A percentile compares a stretch with the other conserved stretches of the same genome.
Conservation (phyloP, 331 rosid species). For the Cucumis variabilis region DNA sequence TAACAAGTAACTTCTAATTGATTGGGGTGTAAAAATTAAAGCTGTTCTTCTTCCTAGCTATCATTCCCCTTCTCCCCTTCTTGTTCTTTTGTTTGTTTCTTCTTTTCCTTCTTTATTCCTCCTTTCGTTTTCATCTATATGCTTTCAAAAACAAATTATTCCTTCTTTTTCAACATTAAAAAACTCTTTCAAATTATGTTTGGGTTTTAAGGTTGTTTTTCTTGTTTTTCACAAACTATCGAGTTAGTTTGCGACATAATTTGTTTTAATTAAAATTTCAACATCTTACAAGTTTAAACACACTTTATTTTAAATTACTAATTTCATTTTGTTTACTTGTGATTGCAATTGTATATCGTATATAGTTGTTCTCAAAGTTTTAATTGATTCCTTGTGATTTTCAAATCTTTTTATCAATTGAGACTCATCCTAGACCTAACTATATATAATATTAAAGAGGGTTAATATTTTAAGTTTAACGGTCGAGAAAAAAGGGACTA, state of each 20-base stretch:
- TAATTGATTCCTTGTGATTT: not conserved
- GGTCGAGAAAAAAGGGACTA: too few species aligned
- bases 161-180: not conserved
- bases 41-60: not conserved
- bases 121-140: not conserved
- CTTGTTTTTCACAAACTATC: not conserved
- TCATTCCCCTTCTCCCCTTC: not conserved
- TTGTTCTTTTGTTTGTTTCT: not conserved
- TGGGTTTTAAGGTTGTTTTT: constrained; percentile 3
- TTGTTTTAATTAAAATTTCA: not conserved
- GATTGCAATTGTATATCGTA: too few species aligned
- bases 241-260: not conserved
- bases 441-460: too few species aligned
- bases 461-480: too few species aligned
- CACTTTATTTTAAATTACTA: not conserved
- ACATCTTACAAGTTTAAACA: not conserved
- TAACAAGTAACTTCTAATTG: not conserved
- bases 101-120: not conserved
- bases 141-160: not conserved
- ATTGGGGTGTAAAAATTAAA: not conserved
- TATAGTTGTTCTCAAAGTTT: too few species aligned
- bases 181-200: not conserved
- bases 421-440: too few species aligned
- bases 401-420: too few species aligned
- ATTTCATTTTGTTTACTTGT: too few species aligned